phyloP scores from a whole-genome alignment of 805 yeast genomes.

The Starmerella roubikii region DNA sequence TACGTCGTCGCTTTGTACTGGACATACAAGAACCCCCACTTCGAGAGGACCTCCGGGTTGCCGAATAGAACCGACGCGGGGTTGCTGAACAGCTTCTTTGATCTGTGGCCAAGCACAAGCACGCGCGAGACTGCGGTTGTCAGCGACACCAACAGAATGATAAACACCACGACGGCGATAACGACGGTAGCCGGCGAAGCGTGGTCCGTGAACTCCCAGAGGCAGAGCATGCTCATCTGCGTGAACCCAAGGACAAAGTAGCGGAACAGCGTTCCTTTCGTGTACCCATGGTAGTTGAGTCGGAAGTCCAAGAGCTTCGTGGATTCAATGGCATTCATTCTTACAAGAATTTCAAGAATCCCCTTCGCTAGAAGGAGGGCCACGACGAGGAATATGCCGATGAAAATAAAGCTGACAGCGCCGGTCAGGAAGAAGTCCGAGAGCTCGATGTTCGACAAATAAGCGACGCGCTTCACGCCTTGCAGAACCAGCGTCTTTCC shows the following conservation, averaged over 20 bases:
- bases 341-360: conserved; percentile 48
- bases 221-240: conserved; percentile 61
- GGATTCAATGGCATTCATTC: conserved; percentile 44
- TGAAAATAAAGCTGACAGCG: conserved; percentile 64
- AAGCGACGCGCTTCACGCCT: conserved; percentile 89
- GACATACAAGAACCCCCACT: conserved; percentile 84
- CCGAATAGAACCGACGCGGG: conserved; percentile 89
- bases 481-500: conserved; percentile 67
- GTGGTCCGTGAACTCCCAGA: conserved; percentile 78
- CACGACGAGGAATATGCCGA: conserved; percentile 50
- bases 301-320: conserved; percentile 66
- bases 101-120: conserved; percentile 57
- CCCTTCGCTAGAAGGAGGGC: conserved; percentile 51
- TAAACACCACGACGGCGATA: conserved; percentile 59
- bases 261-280: conserved; percentile 81
- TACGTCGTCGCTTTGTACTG: conserved; percentile 80
- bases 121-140: conserved; percentile 63
- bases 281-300: conserved; percentile 38
- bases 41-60: conserved; percentile 62
- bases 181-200: conserved; percentile 77
- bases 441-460: conserved; percentile 68
- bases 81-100: conserved; percentile 60
- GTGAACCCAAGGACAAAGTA: conserved; percentile 76
- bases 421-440: conserved; percentile 79
- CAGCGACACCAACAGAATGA: conserved; percentile 45